Percentiles rank a stretch among this genome's conserved stretches.
Conservation (phyloP, 1,284 basidiomycete species). For the Trichosporon asahii region DNA sequence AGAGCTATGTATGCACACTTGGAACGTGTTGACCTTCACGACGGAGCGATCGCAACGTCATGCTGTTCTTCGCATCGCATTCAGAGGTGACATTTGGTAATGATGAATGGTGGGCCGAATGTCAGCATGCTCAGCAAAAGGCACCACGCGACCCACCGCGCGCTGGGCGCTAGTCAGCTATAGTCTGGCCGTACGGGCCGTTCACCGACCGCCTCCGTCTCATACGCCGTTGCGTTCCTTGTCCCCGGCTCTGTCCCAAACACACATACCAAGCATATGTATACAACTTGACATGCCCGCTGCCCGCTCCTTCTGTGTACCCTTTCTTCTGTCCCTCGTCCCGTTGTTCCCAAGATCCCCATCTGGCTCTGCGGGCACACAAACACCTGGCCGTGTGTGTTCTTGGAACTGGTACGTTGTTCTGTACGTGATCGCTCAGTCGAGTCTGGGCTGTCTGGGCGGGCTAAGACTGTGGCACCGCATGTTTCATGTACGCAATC, state of each 20-base stretch:
- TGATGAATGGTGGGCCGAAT: not conserved
- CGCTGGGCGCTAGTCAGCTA: not conserved
- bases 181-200: not conserved
- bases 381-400: not conserved
- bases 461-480: not conserved
- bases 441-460: not conserved
- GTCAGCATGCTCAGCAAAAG: no score
- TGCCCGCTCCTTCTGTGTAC: no score
- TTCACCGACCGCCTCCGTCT: not conserved
- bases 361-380: not conserved
- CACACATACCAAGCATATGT: not conserved
- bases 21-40: not conserved
- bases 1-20: not conserved
- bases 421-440: not conserved
- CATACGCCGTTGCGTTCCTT: no score
- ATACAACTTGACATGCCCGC: not conserved
- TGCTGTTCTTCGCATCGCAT: not conserved
- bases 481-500: not conserved
- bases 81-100: not conserved
- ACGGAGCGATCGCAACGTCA: not conserved
- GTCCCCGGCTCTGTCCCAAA: not conserved
- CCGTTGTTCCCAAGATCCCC: not conserved
- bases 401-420: not conserved
- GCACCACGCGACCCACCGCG: not conserved
- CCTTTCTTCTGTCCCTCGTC: not conserved